Conservation (phyloP, 2,329 filamentous ascomycete genomes). For the Fusarium sp. region DNA sequence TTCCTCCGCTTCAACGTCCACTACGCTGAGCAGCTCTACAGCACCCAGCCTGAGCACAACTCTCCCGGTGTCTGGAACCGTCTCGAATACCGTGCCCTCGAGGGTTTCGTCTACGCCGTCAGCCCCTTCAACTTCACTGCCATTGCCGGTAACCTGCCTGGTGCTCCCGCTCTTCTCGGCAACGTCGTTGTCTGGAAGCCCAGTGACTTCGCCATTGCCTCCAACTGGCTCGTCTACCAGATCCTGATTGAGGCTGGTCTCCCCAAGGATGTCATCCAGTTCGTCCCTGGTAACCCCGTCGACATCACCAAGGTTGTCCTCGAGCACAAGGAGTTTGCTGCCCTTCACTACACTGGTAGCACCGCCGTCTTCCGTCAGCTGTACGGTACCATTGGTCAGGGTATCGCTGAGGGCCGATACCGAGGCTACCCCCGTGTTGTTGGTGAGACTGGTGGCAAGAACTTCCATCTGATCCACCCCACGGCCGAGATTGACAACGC, state of each 20-base stretch:
- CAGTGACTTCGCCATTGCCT: constrained; percentile 89
- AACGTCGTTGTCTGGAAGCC: constrained; percentile 99
- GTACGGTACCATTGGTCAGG: constrained; percentile 87
- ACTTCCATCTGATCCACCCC: constrained; percentile 88
- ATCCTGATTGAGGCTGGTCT: constrained; percentile 93
- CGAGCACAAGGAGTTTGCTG: constrained; percentile 83
- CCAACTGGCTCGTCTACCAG: constrained; percentile 91
- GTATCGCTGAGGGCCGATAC: constrained; percentile 86
- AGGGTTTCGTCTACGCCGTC: constrained; percentile 96
- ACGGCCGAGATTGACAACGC: constrained; percentile 85
- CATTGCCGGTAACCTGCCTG: constrained; percentile 89
- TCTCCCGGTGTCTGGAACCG: constrained; percentile 91
- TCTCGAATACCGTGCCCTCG: constrained; percentile 88
- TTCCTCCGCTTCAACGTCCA: constrained; percentile 96
- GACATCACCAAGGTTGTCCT: constrained; percentile 86
- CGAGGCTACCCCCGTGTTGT: constrained; percentile 89
- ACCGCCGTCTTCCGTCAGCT: constrained; percentile 91
- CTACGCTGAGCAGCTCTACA: constrained; percentile 92
- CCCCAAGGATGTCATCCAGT: constrained; percentile 91
- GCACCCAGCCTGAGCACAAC: constrained; percentile 88
- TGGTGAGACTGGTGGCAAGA: constrained; percentile 93
- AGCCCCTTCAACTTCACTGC: constrained; percentile 98
- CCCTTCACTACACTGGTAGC: constrained; percentile 95
- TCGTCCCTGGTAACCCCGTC: constrained; percentile 89
- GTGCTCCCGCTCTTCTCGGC: constrained; percentile 87